These are phyloP conservation scores for Juncus inflexus DNA, from an alignment of 176 grass and related monocot genomes.

Conservation along the genomic window DNA sequence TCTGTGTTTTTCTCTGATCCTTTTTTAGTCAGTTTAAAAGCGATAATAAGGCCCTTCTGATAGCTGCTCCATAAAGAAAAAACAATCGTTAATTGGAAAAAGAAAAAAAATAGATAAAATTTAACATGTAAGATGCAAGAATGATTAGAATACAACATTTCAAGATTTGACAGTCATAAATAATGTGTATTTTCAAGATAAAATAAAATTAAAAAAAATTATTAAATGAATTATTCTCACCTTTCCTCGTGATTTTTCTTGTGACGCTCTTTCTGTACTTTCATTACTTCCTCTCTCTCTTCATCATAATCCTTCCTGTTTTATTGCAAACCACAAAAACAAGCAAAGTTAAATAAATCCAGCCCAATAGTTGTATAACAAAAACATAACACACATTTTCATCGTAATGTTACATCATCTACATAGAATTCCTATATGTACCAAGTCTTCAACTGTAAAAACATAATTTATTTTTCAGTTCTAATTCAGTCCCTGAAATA, in stretches of 20 bases:
- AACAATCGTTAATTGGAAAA: slow-evolving; percentile 18
- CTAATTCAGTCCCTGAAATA: neutral
- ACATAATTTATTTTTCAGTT: too few relatives aligned
- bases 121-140: slow-evolving; percentile 8
- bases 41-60: slow-evolving; percentile 77
- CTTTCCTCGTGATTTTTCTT: slow-evolving; percentile 38
- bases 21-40: slow-evolving; percentile 81
- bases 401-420: too few relatives aligned
- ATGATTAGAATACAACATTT: neutral
- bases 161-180: neutral
- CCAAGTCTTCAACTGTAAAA: neutral
- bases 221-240: slow-evolving; percentile 34
- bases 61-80: slow-evolving; percentile 40
- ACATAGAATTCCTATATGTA: neutral
- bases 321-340: slow-evolving; percentile 8
- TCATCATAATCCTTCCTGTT: slow-evolving; percentile 89
- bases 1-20: slow-evolving; percentile 35
- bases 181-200: neutral
- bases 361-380: too few relatives aligned
- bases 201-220: neutral
- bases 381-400: too few relatives aligned
- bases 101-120: slow-evolving; percentile 11
- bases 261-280: slow-evolving; percentile 42
- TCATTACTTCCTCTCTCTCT: slow-evolving; percentile 47
- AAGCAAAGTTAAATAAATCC: slow-evolving; percentile 19